phyloP scores from a whole-genome alignment of 176 grass and related monocot species.

The Pontederia crassipes region DNA sequence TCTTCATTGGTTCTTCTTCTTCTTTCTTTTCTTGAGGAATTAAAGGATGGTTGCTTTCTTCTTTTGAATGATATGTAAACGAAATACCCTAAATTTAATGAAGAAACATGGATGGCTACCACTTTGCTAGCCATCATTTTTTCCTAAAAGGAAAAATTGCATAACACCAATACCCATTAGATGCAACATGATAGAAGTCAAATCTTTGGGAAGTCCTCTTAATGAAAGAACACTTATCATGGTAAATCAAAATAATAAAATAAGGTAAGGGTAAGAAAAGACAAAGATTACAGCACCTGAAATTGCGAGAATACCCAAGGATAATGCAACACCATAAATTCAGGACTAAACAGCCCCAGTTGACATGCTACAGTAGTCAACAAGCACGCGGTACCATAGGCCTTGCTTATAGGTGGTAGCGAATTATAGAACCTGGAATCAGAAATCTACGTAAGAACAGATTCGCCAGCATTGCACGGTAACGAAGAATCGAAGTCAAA shows the following conservation, averaged over 20 bases:
- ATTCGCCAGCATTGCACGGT: too few species aligned
- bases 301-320: conserved; percentile 41
- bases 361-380: conserved; percentile 33
- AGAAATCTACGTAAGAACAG: too few species aligned
- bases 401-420: conserved; percentile 87
- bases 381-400: conserved; percentile 75
- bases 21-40: too few species aligned
- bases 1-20: too few species aligned
- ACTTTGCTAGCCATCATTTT: too few species aligned
- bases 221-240: conserved; percentile 1
- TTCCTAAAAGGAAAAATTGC: too few species aligned
- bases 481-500: too few species aligned
- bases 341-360: conserved; percentile 11
- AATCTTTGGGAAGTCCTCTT: background rate
- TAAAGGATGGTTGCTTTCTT: too few species aligned
- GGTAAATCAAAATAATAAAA: background rate
- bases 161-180: background rate
- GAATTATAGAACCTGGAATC: conserved; percentile 85
- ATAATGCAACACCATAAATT: conserved; percentile 23
- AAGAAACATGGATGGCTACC: too few species aligned
- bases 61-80: too few species aligned
- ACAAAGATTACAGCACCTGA: conserved; percentile 35
- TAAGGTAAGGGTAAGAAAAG: conserved; percentile 7
- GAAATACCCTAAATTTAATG: too few species aligned
- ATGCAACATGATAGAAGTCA: background rate